A percentile compares a stretch with the other conserved stretches of the same genome.
Evolutionary conservation across 768 basidiomycete genomes (phyloP).

Genomic region (Phlebiopsis flavidoalba): DNA sequence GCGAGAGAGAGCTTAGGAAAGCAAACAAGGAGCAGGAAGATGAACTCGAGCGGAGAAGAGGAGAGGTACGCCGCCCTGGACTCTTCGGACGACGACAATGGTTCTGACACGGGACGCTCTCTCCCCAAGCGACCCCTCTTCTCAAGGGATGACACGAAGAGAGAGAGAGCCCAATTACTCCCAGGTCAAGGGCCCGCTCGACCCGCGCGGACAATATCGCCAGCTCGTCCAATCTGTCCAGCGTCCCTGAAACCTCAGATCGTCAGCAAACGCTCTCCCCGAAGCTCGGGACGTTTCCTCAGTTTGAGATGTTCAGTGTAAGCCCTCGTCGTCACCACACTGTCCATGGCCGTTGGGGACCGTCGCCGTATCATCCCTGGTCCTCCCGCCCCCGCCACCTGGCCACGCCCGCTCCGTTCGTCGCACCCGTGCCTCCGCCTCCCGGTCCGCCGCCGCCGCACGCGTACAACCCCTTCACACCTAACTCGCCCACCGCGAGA

Average conservation of each 20-base stretch:
- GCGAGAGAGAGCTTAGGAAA: conserved; percentile 44
- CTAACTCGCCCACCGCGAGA: neutral
- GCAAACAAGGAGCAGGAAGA: conserved; percentile 13
- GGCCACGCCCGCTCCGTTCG: neutral
- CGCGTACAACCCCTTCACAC: conserved; percentile 1
- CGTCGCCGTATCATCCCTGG: conserved; percentile 22
- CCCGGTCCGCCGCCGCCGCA: neutral
- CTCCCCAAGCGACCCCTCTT: conserved; percentile 6
- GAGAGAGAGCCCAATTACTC: neutral
- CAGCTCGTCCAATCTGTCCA: conserved; percentile 7
- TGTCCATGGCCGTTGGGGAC: conserved; percentile 15
- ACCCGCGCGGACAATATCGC: conserved; percentile 12
- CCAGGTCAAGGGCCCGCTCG: conserved; percentile 4
- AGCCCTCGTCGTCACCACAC: conserved; percentile 42
- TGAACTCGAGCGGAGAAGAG: conserved; percentile 13
- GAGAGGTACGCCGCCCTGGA: conserved; percentile 8
- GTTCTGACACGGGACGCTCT: neutral
- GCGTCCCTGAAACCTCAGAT: conserved; percentile 33
- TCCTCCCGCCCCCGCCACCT: conserved; percentile 20
- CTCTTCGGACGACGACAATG: neutral
- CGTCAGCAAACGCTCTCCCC: too few species aligned
- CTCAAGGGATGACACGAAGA: neutral
- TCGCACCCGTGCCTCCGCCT: neutral
- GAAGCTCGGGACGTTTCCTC: too few species aligned
- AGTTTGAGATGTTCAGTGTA: conserved; percentile 59